Conservation (phyloP, 148 eudicot species). For the Oxyria digyna region DNA sequence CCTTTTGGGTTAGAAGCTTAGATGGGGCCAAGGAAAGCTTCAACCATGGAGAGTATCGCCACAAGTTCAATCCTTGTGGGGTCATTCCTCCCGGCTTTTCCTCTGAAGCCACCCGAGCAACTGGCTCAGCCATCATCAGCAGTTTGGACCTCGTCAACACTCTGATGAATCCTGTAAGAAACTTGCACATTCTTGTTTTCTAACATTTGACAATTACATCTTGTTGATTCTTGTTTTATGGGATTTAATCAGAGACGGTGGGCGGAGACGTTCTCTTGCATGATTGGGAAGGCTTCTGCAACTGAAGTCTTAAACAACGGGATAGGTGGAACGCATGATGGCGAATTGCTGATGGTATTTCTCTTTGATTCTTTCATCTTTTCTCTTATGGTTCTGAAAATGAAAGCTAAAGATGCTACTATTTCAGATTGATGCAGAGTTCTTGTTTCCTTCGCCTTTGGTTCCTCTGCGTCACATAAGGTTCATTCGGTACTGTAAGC, state of each 20-base stretch:
- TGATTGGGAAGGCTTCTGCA: constrained; percentile 35
- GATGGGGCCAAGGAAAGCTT: constrained; percentile 45
- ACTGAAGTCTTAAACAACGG: constrained; percentile 40
- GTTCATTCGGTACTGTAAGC: constrained; percentile 61
- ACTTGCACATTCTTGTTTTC: background rate
- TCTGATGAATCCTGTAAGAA: constrained; percentile 50
- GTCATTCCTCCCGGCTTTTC: constrained; percentile 29
- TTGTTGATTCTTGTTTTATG: background rate
- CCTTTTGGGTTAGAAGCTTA: constrained; percentile 45
- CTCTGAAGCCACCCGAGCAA: constrained; percentile 60
- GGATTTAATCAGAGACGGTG: constrained; percentile 37
- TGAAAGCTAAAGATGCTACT: background rate
- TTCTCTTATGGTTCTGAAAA: background rate
- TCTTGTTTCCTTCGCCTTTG: constrained; percentile 44
- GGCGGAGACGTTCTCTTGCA: constrained; percentile 54
- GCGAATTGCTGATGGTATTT: constrained; percentile 67
- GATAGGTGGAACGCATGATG: constrained; percentile 35
- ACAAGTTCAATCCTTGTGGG: constrained; percentile 32
- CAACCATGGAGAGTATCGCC: constrained; percentile 44
- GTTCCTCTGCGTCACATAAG: constrained; percentile 59
- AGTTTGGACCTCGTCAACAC: constrained; percentile 45
- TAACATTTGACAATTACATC: background rate
- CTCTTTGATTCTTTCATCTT: background rate
- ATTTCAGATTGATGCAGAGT: constrained; percentile 26
- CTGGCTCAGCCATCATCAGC: constrained; percentile 23